These are phyloP conservation scores for Micromonas pusilla DNA, from an alignment of 139 green algal species.

Conservation along the genomic window DNA sequence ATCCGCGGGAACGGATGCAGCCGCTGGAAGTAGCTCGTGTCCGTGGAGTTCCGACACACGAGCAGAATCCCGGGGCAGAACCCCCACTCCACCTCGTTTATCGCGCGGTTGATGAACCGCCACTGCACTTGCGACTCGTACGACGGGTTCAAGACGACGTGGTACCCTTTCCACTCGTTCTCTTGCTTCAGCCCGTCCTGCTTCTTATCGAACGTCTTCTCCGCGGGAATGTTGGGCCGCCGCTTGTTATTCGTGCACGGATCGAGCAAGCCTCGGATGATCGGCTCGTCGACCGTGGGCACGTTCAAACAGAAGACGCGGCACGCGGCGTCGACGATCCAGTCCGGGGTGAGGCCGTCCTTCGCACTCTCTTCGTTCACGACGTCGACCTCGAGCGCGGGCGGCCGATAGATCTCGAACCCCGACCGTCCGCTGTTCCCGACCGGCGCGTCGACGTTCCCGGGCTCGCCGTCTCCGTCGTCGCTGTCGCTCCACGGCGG, in stretches of 20 bases:
- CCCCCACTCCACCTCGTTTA: slow-evolving; percentile 78
- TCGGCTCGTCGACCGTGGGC: slow-evolving; percentile 50
- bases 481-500: neutral
- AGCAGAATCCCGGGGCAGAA: slow-evolving; percentile 62
- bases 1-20: slow-evolving; percentile 71
- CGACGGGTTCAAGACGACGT: slow-evolving; percentile 74
- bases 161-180: slow-evolving; percentile 66
- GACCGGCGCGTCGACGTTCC: no score
- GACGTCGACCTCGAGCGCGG: neutral
- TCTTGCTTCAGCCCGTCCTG: slow-evolving; percentile 62
- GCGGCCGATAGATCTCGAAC: neutral
- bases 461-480: neutral
- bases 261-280: slow-evolving; percentile 68
- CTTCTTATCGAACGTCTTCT: slow-evolving; percentile 72
- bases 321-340: slow-evolving; percentile 53
- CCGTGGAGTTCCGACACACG: slow-evolving; percentile 58
- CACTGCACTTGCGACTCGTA: slow-evolving; percentile 64
- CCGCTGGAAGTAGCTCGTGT: slow-evolving; percentile 66
- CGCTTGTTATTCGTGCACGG: slow-evolving; percentile 72
- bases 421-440: neutral
- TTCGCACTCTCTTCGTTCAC: neutral
- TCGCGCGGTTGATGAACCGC: slow-evolving; percentile 78
- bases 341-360: slow-evolving; percentile 64
- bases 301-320: slow-evolving; percentile 44
- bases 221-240: slow-evolving; percentile 75